Base-by-base conservation (phyloP, 306 rosid species). In the Pterocarpus macrocarpus region DNA sequence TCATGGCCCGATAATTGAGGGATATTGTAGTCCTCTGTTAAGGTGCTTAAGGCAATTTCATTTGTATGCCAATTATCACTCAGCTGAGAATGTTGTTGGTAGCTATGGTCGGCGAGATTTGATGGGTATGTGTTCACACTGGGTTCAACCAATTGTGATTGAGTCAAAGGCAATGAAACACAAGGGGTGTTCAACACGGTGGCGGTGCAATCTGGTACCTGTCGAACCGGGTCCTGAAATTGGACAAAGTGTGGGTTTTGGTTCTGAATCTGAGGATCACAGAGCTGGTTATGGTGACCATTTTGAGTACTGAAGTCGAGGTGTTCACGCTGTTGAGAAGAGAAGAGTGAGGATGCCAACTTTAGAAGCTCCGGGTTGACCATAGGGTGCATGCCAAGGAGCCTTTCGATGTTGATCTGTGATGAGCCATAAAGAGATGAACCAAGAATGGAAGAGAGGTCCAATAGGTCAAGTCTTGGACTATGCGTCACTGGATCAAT, bases 401-500 rank as follows among this genome's bases (percentile, higher is more conserved):
- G 57, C 81, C 85, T 83, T 36, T 90, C 79, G 50, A 90, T 32
- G 83, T 84, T 86, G 67, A 87, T 82, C 65, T 87, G 93, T 53
- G 94, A 80, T 75, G 87, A 88, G 62, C 55, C 81, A 13, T 83
- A 92, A 52, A 94, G 81, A 32, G 93, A 81, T 0, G 95, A 84
- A 49, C 75, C 77, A 11, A 92, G 85, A 63, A 96, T 75, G 63
- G 97, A 88, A 52, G 97, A 88, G 38, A 96, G 76, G 82, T 96
- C 97, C 0, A 91, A 76, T 43, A 93, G 91, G 73, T 96, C 98
- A 6, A 96, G 92, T 4, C 97, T 74, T 28, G 97, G 98, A 50
- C 75, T 85, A 77, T 96, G 99, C 3, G 99, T 96, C 4, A 93
- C 97, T 0, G 99, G 99, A 82, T 96, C 97, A 14, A 96, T 96